Conservation (phyloP, 176 grass and related monocot genomes). For the Oryza meridionalis region DNA sequence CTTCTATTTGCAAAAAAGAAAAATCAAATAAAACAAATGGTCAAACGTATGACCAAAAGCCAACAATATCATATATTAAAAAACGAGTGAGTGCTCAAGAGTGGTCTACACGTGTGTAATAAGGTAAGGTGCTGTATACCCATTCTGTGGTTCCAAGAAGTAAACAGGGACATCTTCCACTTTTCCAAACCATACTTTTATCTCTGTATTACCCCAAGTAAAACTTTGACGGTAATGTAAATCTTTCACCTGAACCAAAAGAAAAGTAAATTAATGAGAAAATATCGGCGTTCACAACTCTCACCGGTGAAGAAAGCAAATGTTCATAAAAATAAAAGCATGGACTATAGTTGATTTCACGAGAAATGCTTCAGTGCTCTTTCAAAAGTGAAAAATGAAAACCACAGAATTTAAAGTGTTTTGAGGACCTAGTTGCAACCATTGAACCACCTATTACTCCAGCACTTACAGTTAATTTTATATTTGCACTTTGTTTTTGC, state of each 20-base stretch:
- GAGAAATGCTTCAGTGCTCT: not conserved
- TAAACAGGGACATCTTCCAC: conserved; percentile 89
- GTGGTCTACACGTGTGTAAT: not conserved
- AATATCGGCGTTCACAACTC: not conserved
- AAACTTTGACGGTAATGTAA: conserved; percentile 73
- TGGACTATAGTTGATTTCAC: not conserved
- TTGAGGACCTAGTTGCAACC: not conserved
- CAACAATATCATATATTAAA: no score
- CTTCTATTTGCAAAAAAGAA: no score
- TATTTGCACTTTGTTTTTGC: not conserved
- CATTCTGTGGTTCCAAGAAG: conserved; percentile 97
- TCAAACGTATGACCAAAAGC: no score
- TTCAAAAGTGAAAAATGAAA: not conserved
- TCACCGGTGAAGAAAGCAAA: conserved; percentile 24
- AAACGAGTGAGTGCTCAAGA: no score
- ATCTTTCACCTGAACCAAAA: conserved; percentile 73
- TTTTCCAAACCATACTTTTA: conserved; percentile 95
- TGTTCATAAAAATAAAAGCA: conserved; percentile 16
- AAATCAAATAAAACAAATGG: no score
- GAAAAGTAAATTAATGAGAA: conserved; percentile 22
- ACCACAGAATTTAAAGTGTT: conserved; percentile 6
- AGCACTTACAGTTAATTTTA: not conserved
- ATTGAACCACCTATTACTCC: not conserved
- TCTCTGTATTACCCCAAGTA: conserved; percentile 67
- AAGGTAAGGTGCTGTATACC: conserved; percentile 50